Evolutionary conservation across 352 stramenopile species (phyloP).

Genomic region (Phytophthora chlamydospora): DNA sequence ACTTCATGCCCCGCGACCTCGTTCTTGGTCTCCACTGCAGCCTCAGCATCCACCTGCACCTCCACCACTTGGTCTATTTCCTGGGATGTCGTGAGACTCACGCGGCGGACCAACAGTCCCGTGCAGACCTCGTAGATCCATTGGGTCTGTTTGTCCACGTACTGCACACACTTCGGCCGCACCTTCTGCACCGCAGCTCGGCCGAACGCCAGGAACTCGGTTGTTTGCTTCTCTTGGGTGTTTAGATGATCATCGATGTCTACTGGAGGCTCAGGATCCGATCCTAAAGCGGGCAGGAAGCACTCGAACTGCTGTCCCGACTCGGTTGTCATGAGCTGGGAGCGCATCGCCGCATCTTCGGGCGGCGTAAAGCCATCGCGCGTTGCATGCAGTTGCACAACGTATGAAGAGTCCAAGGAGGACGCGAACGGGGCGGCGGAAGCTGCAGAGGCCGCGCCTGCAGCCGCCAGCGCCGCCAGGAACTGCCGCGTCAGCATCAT

Average conservation of each 20-base stretch:
- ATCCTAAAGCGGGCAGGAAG: conserved; percentile 54
- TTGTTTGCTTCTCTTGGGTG: conserved; percentile 2
- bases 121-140: conserved; percentile 79
- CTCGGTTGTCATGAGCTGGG: conserved; percentile 68
- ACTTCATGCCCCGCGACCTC: conserved; percentile 31
- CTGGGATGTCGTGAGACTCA: conserved; percentile 33
- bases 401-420: conserved; percentile 54
- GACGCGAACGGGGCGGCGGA: conserved; percentile 18
- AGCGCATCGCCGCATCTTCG: conserved; percentile 31
- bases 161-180: conserved; percentile 70
- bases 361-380: conserved; percentile 43
- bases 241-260: conserved; percentile 7
- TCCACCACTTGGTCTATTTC: conserved; percentile 8
- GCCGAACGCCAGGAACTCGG: conserved; percentile 52
- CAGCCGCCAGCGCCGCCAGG: conserved; percentile 12
- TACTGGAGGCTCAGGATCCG: conserved; percentile 5
- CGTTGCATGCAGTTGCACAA: conserved; percentile 70
- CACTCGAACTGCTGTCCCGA: conserved; percentile 77
- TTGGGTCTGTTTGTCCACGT: conserved; percentile 47
- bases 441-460: conserved; percentile 9
- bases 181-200: conserved; percentile 62
- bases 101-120: conserved; percentile 58
- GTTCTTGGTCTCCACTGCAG: conserved; percentile 6
- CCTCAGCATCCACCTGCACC: conserved; percentile 27
- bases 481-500: conserved; percentile 29